phyloP scores from a whole-genome alignment of 1,284 basidiomycete species.

The Kwoniella shivajii region DNA sequence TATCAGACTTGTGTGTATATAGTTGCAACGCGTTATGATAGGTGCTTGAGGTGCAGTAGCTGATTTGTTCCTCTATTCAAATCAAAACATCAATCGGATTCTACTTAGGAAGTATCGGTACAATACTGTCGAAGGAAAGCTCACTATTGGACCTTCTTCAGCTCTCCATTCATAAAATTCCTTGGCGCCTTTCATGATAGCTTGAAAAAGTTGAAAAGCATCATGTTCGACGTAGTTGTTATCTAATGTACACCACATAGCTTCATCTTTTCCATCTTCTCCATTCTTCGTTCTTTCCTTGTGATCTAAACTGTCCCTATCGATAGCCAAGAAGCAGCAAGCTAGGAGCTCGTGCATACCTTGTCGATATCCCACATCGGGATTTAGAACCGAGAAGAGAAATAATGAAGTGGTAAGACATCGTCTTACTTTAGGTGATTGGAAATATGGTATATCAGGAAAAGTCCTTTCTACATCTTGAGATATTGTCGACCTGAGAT shows the following conservation, averaged over 20 bases:
- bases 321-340: conserved; percentile 75
- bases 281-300: neutral
- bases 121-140: no score
- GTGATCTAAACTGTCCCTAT: conserved; percentile 71
- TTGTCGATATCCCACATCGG: conserved; percentile 77
- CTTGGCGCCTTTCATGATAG: conserved; percentile 73
- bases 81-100: no score
- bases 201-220: conserved; percentile 75
- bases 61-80: conserved; percentile 16
- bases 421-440: conserved; percentile 69
- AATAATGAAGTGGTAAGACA: conserved; percentile 83
- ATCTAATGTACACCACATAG: conserved; percentile 45
- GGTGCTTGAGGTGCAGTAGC: conserved; percentile 61
- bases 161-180: conserved; percentile 88
- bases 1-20: conserved; percentile 71
- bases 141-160: conserved; percentile 47
- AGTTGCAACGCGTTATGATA: conserved; percentile 76
- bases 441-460: conserved; percentile 87
- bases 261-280: conserved; percentile 11
- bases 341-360: conserved; percentile 96
- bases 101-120: no score
- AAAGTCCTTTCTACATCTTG: conserved; percentile 96
- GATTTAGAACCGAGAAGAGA: conserved; percentile 72
- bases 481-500: conserved; percentile 78
- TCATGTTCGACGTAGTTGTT: conserved; percentile 60